Percentiles rank a stretch among this genome's conserved stretches.
Conservation (phyloP, 1,284 basidiomycete genomes). For the Ustilago xerochloae region DNA sequence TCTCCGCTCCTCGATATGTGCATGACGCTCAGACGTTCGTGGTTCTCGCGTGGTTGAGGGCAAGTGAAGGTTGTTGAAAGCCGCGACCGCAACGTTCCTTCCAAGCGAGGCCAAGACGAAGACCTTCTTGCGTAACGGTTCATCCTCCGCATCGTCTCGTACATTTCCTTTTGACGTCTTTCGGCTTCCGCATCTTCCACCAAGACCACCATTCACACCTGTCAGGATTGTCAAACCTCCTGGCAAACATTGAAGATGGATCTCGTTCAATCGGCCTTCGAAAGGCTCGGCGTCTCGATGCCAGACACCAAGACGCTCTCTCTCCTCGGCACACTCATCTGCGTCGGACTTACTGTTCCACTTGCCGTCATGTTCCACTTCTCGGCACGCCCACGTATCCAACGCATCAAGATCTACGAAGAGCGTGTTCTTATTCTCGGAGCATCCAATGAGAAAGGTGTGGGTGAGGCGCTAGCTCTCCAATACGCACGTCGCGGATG, state of each 20-base stretch:
- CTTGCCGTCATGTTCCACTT: constrained; percentile 32
- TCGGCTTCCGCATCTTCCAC: background rate
- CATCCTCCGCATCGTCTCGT: background rate
- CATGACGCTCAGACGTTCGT: background rate
- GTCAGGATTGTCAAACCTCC: background rate
- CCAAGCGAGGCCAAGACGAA: background rate
- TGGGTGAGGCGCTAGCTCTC: constrained; percentile 80
- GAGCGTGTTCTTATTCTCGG: constrained; percentile 85
- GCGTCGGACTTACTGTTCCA: constrained; percentile 23
- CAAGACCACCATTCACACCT: background rate
- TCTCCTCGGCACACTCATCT: constrained; percentile 31
- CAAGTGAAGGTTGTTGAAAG: constrained; percentile 1
- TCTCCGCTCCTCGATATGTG: background rate
- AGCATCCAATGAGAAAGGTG: constrained; percentile 77
- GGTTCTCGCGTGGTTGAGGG: background rate
- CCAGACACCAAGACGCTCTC: constrained; percentile 37
- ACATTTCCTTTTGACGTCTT: background rate
- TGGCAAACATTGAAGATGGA: constrained; percentile 21
- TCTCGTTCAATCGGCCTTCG: constrained; percentile 16
- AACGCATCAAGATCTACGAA: constrained; percentile 66
- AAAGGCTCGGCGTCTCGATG: constrained; percentile 22
- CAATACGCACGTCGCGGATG: constrained; percentile 81
- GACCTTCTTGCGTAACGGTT: constrained; percentile 10
- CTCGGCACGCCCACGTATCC: constrained; percentile 26
- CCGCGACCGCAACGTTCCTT: background rate